A percentile compares a stretch with the other conserved stretches of the same genome.
phyloP scores from a whole-genome alignment of 345 rosid genomes.

The Eutrema heterophyllum region DNA sequence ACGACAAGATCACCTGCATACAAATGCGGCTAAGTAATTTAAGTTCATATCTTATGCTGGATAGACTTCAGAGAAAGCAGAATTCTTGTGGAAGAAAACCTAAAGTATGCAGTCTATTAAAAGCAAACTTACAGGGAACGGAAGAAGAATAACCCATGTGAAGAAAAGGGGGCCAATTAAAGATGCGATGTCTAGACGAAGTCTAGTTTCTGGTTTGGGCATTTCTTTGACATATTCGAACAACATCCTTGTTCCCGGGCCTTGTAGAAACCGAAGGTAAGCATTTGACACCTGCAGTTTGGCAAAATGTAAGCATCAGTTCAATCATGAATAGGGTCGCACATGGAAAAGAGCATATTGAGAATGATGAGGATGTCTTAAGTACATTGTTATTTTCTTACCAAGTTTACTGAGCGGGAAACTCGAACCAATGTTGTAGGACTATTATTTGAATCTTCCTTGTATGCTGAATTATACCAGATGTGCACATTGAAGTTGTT shows the following conservation, averaged over 20 bases:
- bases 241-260: conserved; percentile 49
- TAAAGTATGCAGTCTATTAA: neutral
- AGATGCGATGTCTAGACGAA: conserved; percentile 65
- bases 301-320: conserved; percentile 36
- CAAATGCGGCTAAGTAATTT: neutral
- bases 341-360: neutral
- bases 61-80: neutral
- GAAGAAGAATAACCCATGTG: conserved; percentile 43
- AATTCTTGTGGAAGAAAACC: neutral
- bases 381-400: conserved; percentile 25
- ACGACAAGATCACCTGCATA: conserved; percentile 63
- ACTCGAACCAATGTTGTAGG: conserved; percentile 46
- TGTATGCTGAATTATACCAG: conserved; percentile 77
- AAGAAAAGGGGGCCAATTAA: conserved; percentile 86
- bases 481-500: conserved; percentile 61
- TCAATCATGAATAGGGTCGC: conserved; percentile 41
- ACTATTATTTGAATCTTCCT: conserved; percentile 15
- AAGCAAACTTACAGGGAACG: conserved; percentile 76
- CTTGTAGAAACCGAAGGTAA: conserved; percentile 56
- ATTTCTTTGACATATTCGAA: conserved; percentile 76
- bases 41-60: neutral
- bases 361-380: neutral
- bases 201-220: conserved; percentile 51
- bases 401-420: conserved; percentile 82
- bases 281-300: conserved; percentile 72